Conservation (phyloP, 768 basidiomycete genomes). For the Leucosporidium scottii region DNA sequence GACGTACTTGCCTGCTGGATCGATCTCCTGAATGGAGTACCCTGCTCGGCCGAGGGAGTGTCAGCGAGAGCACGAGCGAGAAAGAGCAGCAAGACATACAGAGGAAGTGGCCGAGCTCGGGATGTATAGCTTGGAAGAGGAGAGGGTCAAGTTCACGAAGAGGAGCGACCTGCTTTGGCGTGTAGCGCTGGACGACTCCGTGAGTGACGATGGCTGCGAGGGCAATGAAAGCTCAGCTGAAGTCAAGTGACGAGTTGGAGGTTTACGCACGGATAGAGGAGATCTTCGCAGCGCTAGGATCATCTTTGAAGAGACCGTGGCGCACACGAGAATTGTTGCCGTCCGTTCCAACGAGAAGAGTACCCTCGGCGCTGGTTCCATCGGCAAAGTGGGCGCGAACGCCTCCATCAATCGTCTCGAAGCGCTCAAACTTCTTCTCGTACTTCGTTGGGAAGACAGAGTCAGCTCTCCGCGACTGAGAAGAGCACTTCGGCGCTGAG, state of each 20-base stretch:
- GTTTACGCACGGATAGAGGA: not conserved
- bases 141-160: constrained; percentile 2
- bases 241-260: not conserved
- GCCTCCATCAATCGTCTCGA: not conserved
- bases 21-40: not conserved
- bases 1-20: not conserved
- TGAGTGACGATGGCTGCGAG: not conserved
- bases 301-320: not conserved
- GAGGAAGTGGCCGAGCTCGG: not conserved
- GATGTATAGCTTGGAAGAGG: constrained; percentile 1
- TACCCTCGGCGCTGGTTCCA: not conserved
- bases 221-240: not conserved
- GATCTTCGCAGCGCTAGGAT: not conserved
- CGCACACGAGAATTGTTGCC: constrained; percentile 4
- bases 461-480: no score
- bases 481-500: no score
- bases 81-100: not conserved
- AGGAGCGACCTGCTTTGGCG: not conserved
- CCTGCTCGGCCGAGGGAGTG: no score
- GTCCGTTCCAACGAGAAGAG: constrained; percentile 2
- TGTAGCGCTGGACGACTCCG: constrained; percentile 3
- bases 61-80: no score
- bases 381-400: constrained; percentile 1
- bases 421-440: constrained; percentile 1
- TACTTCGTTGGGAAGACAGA: no score